Evolutionary conservation across 345 rosid genomes (phyloP).

Genomic region (Erucastrum elatum): DNA sequence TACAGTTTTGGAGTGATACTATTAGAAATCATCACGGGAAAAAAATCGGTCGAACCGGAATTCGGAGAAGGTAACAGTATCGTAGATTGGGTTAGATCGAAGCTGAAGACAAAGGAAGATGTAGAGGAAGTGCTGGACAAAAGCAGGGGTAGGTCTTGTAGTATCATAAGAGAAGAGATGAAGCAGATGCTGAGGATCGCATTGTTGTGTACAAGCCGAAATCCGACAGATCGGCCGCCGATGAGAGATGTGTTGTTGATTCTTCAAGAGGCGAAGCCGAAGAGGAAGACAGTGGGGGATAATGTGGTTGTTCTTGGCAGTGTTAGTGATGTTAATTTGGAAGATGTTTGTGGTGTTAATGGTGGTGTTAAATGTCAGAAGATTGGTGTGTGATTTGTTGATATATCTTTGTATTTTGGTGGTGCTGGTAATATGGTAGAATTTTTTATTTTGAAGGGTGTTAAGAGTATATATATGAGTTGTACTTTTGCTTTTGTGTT

Average conservation of each 20-base stretch:
- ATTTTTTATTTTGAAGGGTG: slow-evolving; percentile 2
- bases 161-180: slow-evolving; percentile 81
- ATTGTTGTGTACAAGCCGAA: slow-evolving; percentile 72
- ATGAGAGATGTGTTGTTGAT: slow-evolving; percentile 96
- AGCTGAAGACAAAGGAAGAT: slow-evolving; percentile 70
- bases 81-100: slow-evolving; percentile 91
- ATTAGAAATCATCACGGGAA: slow-evolving; percentile 78
- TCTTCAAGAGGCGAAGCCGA: slow-evolving; percentile 91
- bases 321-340: slow-evolving; percentile 31
- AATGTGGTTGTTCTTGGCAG: slow-evolving; percentile 16
- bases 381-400: slow-evolving; percentile 50
- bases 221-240: slow-evolving; percentile 86
- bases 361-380: slow-evolving; percentile 42
- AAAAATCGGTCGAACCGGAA: slow-evolving; percentile 78
- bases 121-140: slow-evolving; percentile 60
- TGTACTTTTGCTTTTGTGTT: slow-evolving; percentile 5
- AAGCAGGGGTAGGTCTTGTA: slow-evolving; percentile 70
- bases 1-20: slow-evolving; percentile 93
- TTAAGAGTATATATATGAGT: slow-evolving; percentile 24
- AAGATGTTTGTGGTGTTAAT: slow-evolving; percentile 28
- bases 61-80: slow-evolving; percentile 95
- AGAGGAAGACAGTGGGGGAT: slow-evolving; percentile 61
- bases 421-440: slow-evolving; percentile 21
- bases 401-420: slow-evolving; percentile 40
- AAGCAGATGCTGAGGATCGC: slow-evolving; percentile 84